These are phyloP conservation scores for Erodium moschatum DNA, from an alignment of 441 rosid genomes.

Conservation along the genomic window DNA sequence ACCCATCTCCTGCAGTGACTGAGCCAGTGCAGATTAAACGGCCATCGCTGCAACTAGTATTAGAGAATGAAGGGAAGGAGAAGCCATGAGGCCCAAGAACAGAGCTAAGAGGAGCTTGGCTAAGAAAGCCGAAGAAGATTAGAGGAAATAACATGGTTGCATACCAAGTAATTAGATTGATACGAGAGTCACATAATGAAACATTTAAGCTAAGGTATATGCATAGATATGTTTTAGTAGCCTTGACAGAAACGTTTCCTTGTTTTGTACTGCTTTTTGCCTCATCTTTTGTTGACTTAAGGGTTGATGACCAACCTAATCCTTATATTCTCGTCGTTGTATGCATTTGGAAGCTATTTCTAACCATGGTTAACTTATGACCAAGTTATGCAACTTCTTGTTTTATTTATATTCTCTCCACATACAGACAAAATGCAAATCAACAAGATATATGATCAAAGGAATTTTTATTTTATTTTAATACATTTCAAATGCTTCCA, in stretches of 20 bases:
- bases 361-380: background rate
- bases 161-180: background rate
- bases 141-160: constrained; percentile 18
- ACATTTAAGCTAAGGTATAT: background rate
- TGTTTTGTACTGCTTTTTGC: background rate
- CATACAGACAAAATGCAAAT: background rate
- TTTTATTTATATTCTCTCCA: background rate
- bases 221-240: background rate
- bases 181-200: background rate
- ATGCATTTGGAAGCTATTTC: background rate
- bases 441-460: background rate
- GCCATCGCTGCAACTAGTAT: background rate
- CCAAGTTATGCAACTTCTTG: background rate
- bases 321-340: background rate
- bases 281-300: background rate
- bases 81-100: constrained; percentile 11
- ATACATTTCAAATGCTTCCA: no score
- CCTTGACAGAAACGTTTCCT: background rate
- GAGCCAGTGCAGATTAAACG: background rate
- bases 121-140: constrained; percentile 13
- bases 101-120: constrained; percentile 16
- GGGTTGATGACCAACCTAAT: background rate
- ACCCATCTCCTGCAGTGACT: background rate
- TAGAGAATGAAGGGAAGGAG: constrained; percentile 23
- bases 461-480: background rate